These are phyloP conservation scores for Trichoderma harzianum DNA, from an alignment of 2,329 filamentous ascomycete genomes.

Conservation along the genomic window DNA sequence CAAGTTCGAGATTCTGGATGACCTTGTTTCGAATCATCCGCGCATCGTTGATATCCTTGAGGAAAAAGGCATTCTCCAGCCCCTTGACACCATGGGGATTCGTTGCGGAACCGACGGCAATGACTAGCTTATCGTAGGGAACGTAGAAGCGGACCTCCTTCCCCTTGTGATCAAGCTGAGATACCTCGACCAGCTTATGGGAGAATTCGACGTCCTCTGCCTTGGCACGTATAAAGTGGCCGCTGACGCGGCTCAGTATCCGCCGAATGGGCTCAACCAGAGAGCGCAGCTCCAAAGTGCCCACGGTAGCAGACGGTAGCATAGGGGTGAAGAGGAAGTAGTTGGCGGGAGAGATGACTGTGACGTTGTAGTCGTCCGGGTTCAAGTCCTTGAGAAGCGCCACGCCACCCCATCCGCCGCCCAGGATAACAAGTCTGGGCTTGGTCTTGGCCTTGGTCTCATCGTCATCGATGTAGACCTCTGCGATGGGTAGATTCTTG, in stretches of 20 bases:
- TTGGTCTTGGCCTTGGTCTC: slow-evolving; percentile 80
- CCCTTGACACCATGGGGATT: slow-evolving; percentile 96
- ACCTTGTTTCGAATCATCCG: slow-evolving; percentile 84
- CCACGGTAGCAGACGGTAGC: slow-evolving; percentile 94
- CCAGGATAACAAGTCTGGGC: slow-evolving; percentile 86
- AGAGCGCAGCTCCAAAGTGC: slow-evolving; percentile 85
- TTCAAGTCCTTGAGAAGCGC: slow-evolving; percentile 86
- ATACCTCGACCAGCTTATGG: slow-evolving; percentile 83
- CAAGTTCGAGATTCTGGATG: slow-evolving; percentile 82
- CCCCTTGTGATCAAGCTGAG: slow-evolving; percentile 67
- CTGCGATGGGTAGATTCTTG: slow-evolving; percentile 90
- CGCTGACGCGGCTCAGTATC: slow-evolving; percentile 72
- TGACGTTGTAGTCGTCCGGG: slow-evolving; percentile 91
- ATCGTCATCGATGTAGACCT: slow-evolving; percentile 84
- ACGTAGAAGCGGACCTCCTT: slow-evolving; percentile 83
- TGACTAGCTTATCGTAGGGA: slow-evolving; percentile 93
- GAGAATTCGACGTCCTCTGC: slow-evolving; percentile 91
- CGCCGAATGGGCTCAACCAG: slow-evolving; percentile 89
- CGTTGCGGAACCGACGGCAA: slow-evolving; percentile 86
- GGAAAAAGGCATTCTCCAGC: slow-evolving; percentile 86
- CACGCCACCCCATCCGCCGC: slow-evolving; percentile 93
- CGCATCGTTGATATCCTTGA: slow-evolving; percentile 94
- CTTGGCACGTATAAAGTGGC: slow-evolving; percentile 84
- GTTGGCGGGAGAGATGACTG: slow-evolving; percentile 88
- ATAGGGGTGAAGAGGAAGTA: slow-evolving; percentile 99